Evolutionary conservation across 75 land plant genomes (phyloP).

Genomic region (Selaginella moellendorffii): DNA sequence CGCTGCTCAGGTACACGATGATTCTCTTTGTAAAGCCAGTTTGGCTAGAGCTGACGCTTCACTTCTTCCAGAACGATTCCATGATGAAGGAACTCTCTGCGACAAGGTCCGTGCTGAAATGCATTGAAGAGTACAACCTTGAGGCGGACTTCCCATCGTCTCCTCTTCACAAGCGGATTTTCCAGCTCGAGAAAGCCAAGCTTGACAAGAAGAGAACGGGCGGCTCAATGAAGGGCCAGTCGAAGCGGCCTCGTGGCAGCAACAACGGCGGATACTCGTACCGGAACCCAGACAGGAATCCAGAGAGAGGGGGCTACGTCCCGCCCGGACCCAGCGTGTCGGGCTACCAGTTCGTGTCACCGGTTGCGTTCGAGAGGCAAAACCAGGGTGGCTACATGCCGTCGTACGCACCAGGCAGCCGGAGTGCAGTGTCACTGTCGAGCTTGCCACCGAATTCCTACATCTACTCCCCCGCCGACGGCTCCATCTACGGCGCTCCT

Average conservation of each 20-base stretch:
- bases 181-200: slow-evolving; percentile 36
- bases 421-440: neutral
- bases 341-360: neutral
- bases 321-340: no score
- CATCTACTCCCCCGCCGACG: neutral
- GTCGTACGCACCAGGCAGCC: slow-evolving; percentile 2
- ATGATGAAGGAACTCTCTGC: slow-evolving; percentile 35
- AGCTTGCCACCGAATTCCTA: neutral
- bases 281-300: slow-evolving; percentile 2
- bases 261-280: neutral
- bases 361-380: slow-evolving; percentile 4
- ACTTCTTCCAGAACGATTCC: slow-evolving; percentile 19
- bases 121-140: slow-evolving; percentile 39
- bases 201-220: slow-evolving; percentile 24
- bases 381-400: slow-evolving; percentile 3
- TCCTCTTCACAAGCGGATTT: slow-evolving; percentile 35
- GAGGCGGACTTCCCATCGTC: slow-evolving; percentile 33
- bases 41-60: neutral
- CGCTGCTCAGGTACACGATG: slow-evolving; percentile 25
- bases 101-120: slow-evolving; percentile 26
- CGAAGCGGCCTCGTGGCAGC: slow-evolving; percentile 23
- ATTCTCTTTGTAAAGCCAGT: neutral
- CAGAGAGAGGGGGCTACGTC: neutral
- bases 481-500: neutral
- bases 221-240: slow-evolving; percentile 16